These are phyloP conservation scores for Melampsora americana DNA, from an alignment of 1,284 basidiomycete species.

Conservation along the genomic window DNA sequence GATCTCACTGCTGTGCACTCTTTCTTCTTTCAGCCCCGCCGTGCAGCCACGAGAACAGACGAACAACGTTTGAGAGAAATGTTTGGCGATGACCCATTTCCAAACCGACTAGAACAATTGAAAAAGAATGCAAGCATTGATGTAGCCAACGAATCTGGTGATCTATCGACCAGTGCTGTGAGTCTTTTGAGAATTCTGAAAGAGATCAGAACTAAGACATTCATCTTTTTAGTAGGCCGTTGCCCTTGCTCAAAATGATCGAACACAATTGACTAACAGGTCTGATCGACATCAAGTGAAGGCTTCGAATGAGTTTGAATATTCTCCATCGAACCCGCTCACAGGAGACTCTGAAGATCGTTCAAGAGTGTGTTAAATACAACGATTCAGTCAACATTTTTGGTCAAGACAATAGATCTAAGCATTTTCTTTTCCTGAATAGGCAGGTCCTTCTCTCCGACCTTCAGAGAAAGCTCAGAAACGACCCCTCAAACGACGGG, in stretches of 20 bases:
- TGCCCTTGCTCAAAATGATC: too few relatives aligned
- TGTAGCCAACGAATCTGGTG: not conserved
- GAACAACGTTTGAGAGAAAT: conserved; percentile 10
- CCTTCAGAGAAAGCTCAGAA: not conserved
- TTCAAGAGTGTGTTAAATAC: not conserved
- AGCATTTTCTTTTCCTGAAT: conserved; percentile 10
- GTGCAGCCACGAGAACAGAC: conserved; percentile 18
- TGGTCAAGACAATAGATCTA: not conserved
- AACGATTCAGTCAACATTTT: not conserved
- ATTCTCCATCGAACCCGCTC: not conserved
- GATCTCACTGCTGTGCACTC: not conserved
- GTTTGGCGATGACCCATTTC: not conserved
- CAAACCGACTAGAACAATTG: conserved; percentile 18
- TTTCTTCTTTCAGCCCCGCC: not conserved
- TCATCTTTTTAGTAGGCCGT: conserved; percentile 11
- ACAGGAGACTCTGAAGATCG: not conserved
- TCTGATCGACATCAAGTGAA: too few relatives aligned
- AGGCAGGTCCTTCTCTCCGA: not conserved
- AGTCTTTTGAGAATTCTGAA: not conserved
- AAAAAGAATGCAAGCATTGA: conserved; percentile 18
- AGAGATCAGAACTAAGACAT: not conserved
- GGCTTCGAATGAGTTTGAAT: not conserved
- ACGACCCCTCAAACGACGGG: conserved; percentile 28
- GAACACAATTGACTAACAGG: too few relatives aligned
- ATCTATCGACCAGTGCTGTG: not conserved